Percentiles rank a stretch among this genome's conserved stretches.
Conservation (phyloP, 306 rosid genomes). For the Citrullus mucosospermus region DNA sequence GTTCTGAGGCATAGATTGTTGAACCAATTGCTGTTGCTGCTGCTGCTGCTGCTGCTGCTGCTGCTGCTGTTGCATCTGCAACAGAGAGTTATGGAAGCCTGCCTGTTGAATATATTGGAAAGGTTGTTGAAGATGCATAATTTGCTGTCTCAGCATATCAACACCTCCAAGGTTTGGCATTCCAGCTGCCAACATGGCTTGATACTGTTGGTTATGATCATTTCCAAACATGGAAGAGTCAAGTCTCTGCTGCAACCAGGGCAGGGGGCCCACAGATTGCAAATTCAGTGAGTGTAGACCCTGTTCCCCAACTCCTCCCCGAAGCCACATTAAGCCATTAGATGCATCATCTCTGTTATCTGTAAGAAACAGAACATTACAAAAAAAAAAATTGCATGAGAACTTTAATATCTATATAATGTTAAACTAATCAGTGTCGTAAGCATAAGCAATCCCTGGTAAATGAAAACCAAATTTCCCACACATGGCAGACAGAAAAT, state of each 20-base stretch:
- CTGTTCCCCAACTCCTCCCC: slow-evolving; percentile 59
- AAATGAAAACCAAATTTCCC: neutral
- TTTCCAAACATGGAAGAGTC: slow-evolving; percentile 50
- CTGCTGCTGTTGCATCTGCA: slow-evolving; percentile 53
- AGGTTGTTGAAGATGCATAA: slow-evolving; percentile 69
- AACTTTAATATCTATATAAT: neutral
- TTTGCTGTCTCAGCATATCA: slow-evolving; percentile 57
- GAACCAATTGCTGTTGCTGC: slow-evolving; percentile 40
- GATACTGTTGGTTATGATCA: slow-evolving; percentile 60
- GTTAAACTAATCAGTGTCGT: neutral
- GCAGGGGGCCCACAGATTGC: slow-evolving; percentile 54
- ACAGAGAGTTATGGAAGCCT: slow-evolving; percentile 32
- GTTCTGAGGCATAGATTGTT: slow-evolving; percentile 37
- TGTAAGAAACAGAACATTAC: slow-evolving; percentile 17
- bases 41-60: slow-evolving; percentile 19
- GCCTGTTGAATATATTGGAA: slow-evolving; percentile 54
- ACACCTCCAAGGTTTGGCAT: slow-evolving; percentile 52
- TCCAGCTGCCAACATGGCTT: slow-evolving; percentile 70
- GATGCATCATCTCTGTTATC: slow-evolving; percentile 64
- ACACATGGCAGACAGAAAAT: neutral
- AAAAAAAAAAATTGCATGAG: neutral
- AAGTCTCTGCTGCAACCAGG: slow-evolving; percentile 78
- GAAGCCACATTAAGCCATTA: slow-evolving; percentile 68
- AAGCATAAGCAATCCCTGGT: neutral
- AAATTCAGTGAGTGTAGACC: slow-evolving; percentile 50